Evolutionary conservation across 768 basidiomycete species (phyloP), one percentile per base, ranked within the genome.

Genomic region (Hypholoma fasciculare): DNA sequence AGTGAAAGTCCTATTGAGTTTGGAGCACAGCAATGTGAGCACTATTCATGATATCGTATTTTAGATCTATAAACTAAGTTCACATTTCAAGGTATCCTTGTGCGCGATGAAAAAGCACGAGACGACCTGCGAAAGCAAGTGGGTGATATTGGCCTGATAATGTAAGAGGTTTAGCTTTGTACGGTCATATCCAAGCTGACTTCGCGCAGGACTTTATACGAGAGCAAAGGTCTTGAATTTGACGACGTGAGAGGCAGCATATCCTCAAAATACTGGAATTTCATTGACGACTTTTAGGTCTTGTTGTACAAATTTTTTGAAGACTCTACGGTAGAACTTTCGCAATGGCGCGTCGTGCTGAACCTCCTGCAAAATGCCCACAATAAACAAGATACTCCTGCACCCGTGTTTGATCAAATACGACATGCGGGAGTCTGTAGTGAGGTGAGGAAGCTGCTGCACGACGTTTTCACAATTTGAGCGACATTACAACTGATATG

Each of bases 291-390:
- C 1, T 7, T 39, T 14, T 54, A 90, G 88, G 88, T 91, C 2
- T 74, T 91, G 0, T 65, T 91, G 7, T 90, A 86, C 64, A 84
- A 90, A 60, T 90, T 90, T 69, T 91, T 91, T 62, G 79, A 82
- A 30, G 85, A 88, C 61, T 91, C 89, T 0, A 64, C 69, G 0
- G 70, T 81, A 1, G 78, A 80, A 46, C 54, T 68, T 1, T 69
- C 81, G 0, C 83, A 85, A 47, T 90, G 88, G 88, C 75, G 86
- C 8, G 76, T 87, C 2, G 71, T 89, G 3, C 64, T 85, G 4
- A 82, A 82, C 52, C 71, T 70, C 0, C 46, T 76, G 0, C 50
- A 36, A 12, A 39, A 23, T 37, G 17, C 23, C 26, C 23, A 23
- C 23, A 4, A 23, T 4, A 4, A 4, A 23, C 2, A 4, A 23